These are phyloP conservation scores for Diplocarpon mali DNA, from an alignment of 2,329 filamentous ascomycete species.

Conservation along the genomic window DNA sequence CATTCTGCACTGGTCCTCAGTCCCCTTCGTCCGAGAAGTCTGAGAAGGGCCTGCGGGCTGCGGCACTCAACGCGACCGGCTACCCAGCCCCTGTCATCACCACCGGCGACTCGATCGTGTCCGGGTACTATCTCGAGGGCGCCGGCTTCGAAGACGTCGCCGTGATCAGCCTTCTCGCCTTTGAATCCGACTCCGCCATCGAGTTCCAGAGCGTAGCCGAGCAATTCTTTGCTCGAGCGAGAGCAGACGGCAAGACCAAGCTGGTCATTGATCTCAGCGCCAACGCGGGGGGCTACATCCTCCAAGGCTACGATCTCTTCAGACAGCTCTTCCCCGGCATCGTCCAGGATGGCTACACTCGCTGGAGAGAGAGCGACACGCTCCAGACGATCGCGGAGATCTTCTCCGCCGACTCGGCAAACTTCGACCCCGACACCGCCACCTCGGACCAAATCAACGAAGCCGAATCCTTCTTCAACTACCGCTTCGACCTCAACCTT, in stretches of 20 bases:
- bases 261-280: slow-evolving; percentile 52
- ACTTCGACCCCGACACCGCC: slow-evolving; percentile 21
- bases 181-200: slow-evolving; percentile 15
- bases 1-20: slow-evolving; percentile 16
- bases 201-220: slow-evolving; percentile 24
- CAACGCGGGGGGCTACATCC: slow-evolving; percentile 46
- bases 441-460: slow-evolving; percentile 12
- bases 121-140: slow-evolving; percentile 24
- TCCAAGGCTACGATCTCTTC: slow-evolving; percentile 39
- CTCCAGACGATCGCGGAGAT: slow-evolving; percentile 17
- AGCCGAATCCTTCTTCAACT: slow-evolving; percentile 21
- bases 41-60: not conserved
- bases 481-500: slow-evolving; percentile 21
- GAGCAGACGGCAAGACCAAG: slow-evolving; percentile 40
- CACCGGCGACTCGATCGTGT: slow-evolving; percentile 19
- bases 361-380: slow-evolving; percentile 20
- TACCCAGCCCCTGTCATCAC: slow-evolving; percentile 21
- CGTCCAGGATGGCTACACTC: slow-evolving; percentile 21
- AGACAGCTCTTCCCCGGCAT: slow-evolving; percentile 28
- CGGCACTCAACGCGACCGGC: slow-evolving; percentile 6
- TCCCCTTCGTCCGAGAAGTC: not conserved
- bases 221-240: slow-evolving; percentile 35
- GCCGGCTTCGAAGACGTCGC: slow-evolving; percentile 24
- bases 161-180: slow-evolving; percentile 22
- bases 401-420: slow-evolving; percentile 13